Percentiles rank a stretch among this genome's conserved stretches.
phyloP scores from a whole-genome alignment of 2,329 filamentous ascomycete species.

The Emergomyces africanus region DNA sequence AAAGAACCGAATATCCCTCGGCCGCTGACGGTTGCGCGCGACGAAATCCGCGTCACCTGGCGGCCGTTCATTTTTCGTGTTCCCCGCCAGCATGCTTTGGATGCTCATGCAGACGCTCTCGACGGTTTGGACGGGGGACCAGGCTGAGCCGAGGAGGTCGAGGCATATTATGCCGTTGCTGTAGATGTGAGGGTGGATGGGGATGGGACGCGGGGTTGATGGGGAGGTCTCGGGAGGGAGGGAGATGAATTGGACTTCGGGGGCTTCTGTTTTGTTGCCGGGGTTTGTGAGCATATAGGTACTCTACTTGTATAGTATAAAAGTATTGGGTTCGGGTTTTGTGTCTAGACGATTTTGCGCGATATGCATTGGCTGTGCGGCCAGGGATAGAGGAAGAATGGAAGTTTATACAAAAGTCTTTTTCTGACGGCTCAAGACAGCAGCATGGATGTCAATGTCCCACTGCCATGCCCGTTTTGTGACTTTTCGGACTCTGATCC shows the following conservation, averaged over 20 bases:
- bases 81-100: constrained; percentile 96
- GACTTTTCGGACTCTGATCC: constrained; percentile 28
- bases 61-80: constrained; percentile 80
- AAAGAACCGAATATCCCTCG: constrained; percentile 81
- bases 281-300: too few species aligned
- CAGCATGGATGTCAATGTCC: constrained; percentile 2
- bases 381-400: too few species aligned
- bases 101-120: constrained; percentile 95
- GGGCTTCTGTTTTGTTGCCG: constrained; percentile 71
- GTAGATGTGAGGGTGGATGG: constrained; percentile 96
- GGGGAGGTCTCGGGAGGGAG: constrained; percentile 26
- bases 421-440: constrained; percentile 7
- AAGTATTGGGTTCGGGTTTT: too few species aligned
- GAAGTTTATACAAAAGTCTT: background rate
- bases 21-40: constrained; percentile 60
- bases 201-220: constrained; percentile 48
- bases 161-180: constrained; percentile 98
- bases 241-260: constrained; percentile 80
- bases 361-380: too few species aligned
- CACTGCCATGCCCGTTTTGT: constrained; percentile 35
- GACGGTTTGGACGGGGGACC: constrained; percentile 94
- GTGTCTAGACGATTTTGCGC: too few species aligned
- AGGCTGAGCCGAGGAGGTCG: constrained; percentile 74
- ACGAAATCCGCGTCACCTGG: constrained; percentile 87
- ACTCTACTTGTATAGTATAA: too few species aligned